Conservation (phyloP, 306 rosid species). For the Castanea sativa region DNA sequence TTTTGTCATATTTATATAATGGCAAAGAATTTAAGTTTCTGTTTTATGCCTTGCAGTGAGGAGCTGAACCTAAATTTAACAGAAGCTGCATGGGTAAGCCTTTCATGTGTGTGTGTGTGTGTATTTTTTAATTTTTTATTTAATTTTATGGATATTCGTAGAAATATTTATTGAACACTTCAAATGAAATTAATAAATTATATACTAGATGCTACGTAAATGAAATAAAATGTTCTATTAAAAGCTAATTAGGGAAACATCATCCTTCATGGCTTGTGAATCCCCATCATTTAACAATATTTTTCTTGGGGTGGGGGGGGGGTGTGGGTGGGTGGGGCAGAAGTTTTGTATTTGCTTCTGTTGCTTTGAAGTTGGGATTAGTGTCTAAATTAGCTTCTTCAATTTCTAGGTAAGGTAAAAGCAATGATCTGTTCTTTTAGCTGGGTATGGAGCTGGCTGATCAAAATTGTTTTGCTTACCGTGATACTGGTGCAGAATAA, state of each 20-base stretch:
- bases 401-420: not conserved
- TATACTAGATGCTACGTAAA: not conserved
- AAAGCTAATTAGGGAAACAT: not conserved
- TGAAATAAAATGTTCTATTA: not conserved
- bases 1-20: not conserved
- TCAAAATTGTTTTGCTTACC: not conserved
- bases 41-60: conserved; percentile 61
- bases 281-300: not conserved
- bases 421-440: not conserved
- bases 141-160: not conserved
- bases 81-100: conserved; percentile 95
- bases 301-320: no score
- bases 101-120: not conserved
- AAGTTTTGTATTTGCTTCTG: not conserved
- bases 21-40: conserved; percentile 28
- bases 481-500: not conserved
- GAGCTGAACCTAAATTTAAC: conserved; percentile 87
- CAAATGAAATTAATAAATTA: not conserved
- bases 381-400: not conserved
- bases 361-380: not conserved
- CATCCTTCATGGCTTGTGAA: not conserved
- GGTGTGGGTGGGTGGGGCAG: no score
- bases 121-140: not conserved
- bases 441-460: not conserved
- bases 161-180: not conserved